Base-by-base conservation (phyloP, 2,329 filamentous ascomycete genomes). In the Stemphylium vesicarium region DNA sequence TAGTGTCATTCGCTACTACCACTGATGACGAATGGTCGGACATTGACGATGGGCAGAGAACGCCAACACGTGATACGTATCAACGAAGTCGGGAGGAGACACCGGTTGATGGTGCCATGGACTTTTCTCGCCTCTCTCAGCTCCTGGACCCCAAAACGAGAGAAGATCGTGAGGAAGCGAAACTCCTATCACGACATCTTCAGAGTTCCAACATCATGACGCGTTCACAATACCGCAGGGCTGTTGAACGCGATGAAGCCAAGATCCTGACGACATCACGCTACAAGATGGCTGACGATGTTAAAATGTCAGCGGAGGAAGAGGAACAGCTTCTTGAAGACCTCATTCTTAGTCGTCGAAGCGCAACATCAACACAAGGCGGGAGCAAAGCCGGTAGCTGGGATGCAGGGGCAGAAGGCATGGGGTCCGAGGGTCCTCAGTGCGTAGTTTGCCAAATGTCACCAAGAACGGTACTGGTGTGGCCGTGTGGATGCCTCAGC, bases 401-500 rank as follows among this genome's bases (percentile, higher is more conserved):
- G 90, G 83, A 87, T 38, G 82, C 83, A 1, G 90, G 89, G n/a
- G 89, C 87, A 0, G 85, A 85, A 4, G 89, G 89, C 0, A 84
- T 93, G 70, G 91, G 90, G 1, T 85, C 87, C 26, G 85, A 82
- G 36, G 88, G 91, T 0, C 92, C 92, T 2, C 90, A 91, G 63
- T 99, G 95, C 69, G 95, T 98, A 0, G 91, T 99, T 4, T 99
- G 95, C 72, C 94, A 98, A 74, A 87, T 87, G 50, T 84, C 85
- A n/a, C 87, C 92, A 3, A 84, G 95, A 15, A 96, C 91, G 7
- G 90, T 98, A 57, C 90, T 99, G 50, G 89, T 96, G 2, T 98
- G 95, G 95, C 95, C 95, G 0, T 99, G 95, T 73, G 90, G 95
- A 2, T 99, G 95, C 72, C 82, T 99, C 53, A 94, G 91, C 64